phyloP scores from a whole-genome alignment of 352 stramenopile genomes.

The Phytophthora constricta region DNA sequence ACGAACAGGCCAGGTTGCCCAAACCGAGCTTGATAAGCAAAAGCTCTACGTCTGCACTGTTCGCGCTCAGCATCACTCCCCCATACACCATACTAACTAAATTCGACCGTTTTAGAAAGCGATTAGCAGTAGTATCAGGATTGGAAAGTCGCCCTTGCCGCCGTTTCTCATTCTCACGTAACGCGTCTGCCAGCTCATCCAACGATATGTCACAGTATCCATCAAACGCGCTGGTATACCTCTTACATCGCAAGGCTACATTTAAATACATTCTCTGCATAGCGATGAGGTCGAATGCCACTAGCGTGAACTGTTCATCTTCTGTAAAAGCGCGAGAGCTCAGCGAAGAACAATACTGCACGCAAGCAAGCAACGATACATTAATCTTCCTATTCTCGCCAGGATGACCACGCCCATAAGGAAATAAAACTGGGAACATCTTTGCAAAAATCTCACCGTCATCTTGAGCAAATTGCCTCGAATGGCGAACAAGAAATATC shows the following conservation, averaged over 20 bases:
- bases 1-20: constrained; percentile 9
- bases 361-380: not conserved
- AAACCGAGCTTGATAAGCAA: constrained; percentile 7
- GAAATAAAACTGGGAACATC: constrained; percentile 10
- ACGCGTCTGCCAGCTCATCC: not conserved
- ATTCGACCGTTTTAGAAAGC: not conserved
- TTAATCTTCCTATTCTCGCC: not conserved
- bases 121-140: not conserved
- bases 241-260: not conserved
- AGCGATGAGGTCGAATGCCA: not conserved
- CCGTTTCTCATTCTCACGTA: not conserved
- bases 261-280: constrained; percentile 6
- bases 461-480: not conserved
- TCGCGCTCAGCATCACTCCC: not conserved
- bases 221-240: not conserved
- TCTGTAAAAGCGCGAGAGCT: not conserved
- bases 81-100: not conserved
- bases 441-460: not conserved
- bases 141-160: not conserved
- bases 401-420: constrained; percentile 4
- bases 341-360: not conserved
- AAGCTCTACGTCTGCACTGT: not conserved
- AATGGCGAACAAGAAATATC: not conserved
- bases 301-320: constrained; percentile 4
- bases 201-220: not conserved